phyloP scores from a whole-genome alignment of 2,329 filamentous ascomycete genomes.

The Ceratocystis colombiana region DNA sequence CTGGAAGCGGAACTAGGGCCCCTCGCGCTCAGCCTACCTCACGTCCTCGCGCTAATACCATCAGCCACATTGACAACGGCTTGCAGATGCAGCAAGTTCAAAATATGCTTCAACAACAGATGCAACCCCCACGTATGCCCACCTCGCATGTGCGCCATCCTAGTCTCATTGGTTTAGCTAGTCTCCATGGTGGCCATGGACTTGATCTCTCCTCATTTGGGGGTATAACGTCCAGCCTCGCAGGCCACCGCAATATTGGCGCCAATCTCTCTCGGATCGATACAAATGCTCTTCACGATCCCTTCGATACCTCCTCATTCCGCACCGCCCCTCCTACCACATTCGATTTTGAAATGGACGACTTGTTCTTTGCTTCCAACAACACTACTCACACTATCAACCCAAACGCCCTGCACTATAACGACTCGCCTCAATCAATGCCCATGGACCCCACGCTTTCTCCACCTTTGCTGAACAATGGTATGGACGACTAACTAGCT shows the following conservation, averaged over 20 bases:
- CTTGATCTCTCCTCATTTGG: slow-evolving; percentile 59
- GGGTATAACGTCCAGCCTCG: slow-evolving; percentile 58
- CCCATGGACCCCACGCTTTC: slow-evolving; percentile 51
- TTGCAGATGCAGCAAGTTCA: slow-evolving; percentile 57
- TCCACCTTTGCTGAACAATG: slow-evolving; percentile 54
- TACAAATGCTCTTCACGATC: slow-evolving; percentile 45
- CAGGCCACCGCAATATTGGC: slow-evolving; percentile 51
- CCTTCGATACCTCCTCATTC: slow-evolving; percentile 39
- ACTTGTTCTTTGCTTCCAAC: slow-evolving; percentile 52
- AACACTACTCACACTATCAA: slow-evolving; percentile 46
- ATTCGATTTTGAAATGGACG: slow-evolving; percentile 63
- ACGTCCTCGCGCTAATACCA: slow-evolving; percentile 85
- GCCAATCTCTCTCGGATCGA: slow-evolving; percentile 74
- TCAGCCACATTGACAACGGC: slow-evolving; percentile 77
- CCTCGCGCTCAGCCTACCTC: slow-evolving; percentile 1
- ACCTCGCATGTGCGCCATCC: slow-evolving; percentile 59
- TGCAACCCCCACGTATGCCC: slow-evolving; percentile 35
- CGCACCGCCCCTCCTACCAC: slow-evolving; percentile 64
- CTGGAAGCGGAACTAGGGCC: background rate
- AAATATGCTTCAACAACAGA: slow-evolving; percentile 46
- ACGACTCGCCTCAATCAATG: slow-evolving; percentile 61
- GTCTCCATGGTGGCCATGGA: slow-evolving; percentile 37
- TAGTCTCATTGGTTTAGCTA: slow-evolving; percentile 59
- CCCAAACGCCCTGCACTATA: slow-evolving; percentile 71
- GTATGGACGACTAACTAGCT: slow-evolving; percentile 71